A percentile compares a stretch with the other conserved stretches of the same genome.
phyloP scores from a whole-genome alignment of 208 protist genomes.

The Leishmania tropica region DNA sequence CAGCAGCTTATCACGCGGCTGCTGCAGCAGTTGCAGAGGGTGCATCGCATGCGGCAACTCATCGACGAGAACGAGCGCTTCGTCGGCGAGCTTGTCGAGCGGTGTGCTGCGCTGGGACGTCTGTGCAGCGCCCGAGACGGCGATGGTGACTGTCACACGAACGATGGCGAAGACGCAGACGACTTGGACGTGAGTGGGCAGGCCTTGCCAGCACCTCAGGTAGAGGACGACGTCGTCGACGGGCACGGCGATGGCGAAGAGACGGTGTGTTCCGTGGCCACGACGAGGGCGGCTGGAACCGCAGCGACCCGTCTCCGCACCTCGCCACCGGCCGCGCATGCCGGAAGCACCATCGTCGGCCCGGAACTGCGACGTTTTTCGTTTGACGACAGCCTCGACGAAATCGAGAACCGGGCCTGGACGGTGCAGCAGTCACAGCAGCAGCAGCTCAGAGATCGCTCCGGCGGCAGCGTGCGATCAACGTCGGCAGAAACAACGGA shows the following conservation, averaged over 20 bases:
- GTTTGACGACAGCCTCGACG: conserved; percentile 23
- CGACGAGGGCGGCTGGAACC: background rate
- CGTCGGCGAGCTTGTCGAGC: conserved; percentile 46
- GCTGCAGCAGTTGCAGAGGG: conserved; percentile 44
- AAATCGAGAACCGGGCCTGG: background rate
- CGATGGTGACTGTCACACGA: conserved; percentile 8
- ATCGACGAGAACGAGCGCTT: conserved; percentile 48
- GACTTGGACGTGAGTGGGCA: conserved; percentile 5
- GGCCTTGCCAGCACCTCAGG: no score
- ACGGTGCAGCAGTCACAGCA: conserved; percentile 5
- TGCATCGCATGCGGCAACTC: conserved; percentile 36
- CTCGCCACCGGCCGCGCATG: background rate
- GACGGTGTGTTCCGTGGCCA: background rate
- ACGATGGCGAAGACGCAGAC: conserved; percentile 9
- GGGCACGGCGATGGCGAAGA: background rate
- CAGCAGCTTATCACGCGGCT: conserved; percentile 55
- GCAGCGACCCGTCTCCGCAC: background rate
- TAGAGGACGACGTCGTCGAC: background rate
- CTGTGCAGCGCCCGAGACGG: conserved; percentile 10
- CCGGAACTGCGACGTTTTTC: conserved; percentile 13
- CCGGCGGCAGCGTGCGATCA: background rate
- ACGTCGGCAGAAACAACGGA: background rate
- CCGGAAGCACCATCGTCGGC: conserved; percentile 8
- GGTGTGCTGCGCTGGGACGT: conserved; percentile 33
- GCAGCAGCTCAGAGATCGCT: background rate